A percentile compares a stretch with the other conserved stretches of the same genome.
These are phyloP conservation scores for Lactifluus volemus DNA, from an alignment of 768 basidiomycete species.

Conservation along the genomic window DNA sequence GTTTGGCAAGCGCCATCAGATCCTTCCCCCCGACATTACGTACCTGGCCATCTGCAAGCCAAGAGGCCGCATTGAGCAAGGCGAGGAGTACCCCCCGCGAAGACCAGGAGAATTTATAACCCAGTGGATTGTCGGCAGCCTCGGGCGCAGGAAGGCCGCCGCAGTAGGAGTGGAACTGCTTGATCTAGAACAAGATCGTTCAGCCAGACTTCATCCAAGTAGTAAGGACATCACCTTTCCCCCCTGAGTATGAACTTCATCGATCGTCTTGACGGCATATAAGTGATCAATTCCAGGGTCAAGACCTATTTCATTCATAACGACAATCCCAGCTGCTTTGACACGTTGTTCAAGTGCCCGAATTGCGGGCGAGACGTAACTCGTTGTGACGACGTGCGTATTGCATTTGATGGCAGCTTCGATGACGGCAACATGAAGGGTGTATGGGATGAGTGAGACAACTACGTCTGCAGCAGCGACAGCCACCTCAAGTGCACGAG, in stretches of 20 bases:
- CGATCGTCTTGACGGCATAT: slow-evolving; percentile 89
- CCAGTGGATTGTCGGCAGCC: slow-evolving; percentile 88
- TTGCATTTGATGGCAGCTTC: slow-evolving; percentile 82
- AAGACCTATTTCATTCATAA: slow-evolving; percentile 96
- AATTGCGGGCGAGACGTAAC: slow-evolving; percentile 90
- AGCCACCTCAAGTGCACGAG: slow-evolving; percentile 64
- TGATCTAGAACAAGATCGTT: slow-evolving; percentile 43
- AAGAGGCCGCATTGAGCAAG: slow-evolving; percentile 83
- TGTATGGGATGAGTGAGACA: slow-evolving; percentile 96
- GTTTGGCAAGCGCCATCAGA: slow-evolving; percentile 84
- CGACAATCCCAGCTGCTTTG: slow-evolving; percentile 83
- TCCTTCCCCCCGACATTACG: slow-evolving; percentile 66
- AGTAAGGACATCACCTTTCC: slow-evolving; percentile 57
- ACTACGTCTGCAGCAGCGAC: slow-evolving; percentile 87
- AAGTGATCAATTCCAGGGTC: slow-evolving; percentile 94
- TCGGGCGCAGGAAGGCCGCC: slow-evolving; percentile 93
- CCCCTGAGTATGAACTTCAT: slow-evolving; percentile 88
- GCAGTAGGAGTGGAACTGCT: slow-evolving; percentile 89
- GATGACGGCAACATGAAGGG: slow-evolving; percentile 81
- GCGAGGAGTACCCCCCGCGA: slow-evolving; percentile 94
- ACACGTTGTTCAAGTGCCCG: slow-evolving; percentile 72
- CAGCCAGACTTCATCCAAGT: not conserved
- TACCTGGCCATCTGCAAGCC: slow-evolving; percentile 56
- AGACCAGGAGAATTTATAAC: slow-evolving; percentile 99
- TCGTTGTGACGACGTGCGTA: slow-evolving; percentile 92